A percentile compares a stretch with the other conserved stretches of the same genome.
Conservation (phyloP, 176 grass and related monocot species). For the Lolium rigidum region DNA sequence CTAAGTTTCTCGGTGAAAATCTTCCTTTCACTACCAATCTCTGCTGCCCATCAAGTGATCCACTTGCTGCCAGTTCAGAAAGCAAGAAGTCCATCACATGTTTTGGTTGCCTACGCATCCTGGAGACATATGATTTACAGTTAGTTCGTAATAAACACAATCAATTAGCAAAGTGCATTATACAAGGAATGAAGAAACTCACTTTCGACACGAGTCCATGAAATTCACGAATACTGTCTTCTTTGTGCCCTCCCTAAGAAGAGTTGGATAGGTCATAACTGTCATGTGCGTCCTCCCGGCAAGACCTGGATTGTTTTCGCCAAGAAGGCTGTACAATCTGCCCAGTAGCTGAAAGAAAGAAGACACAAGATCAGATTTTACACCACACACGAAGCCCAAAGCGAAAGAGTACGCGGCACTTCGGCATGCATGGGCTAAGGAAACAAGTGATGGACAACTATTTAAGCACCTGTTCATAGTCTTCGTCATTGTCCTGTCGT, state of each 20-base stretch:
- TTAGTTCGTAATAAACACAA: not conserved
- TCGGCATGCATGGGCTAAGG: too few species aligned
- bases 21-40: conserved; percentile 91
- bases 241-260: conserved; percentile 92
- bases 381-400: not conserved
- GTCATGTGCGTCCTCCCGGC: conserved; percentile 19
- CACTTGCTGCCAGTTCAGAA: conserved; percentile 83
- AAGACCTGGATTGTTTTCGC: conserved; percentile 87
- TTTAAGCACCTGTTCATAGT: conserved; percentile 69
- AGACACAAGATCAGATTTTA: conserved; percentile 2
- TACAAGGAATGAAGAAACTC: not conserved
- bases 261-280: conserved; percentile 76
- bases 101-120: conserved; percentile 92
- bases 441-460: not conserved
- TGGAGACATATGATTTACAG: conserved; percentile 40
- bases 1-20: conserved; percentile 78
- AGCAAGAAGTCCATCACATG: conserved; percentile 95
- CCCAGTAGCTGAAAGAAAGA: conserved; percentile 65
- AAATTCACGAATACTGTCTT: conserved; percentile 97
- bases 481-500: conserved; percentile 54
- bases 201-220: conserved; percentile 87
- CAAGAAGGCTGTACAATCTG: conserved; percentile 80
- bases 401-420: not conserved
- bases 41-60: conserved; percentile 90
- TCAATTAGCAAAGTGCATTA: not conserved